These are phyloP conservation scores for Fraxinus nigra DNA, from an alignment of 305 asterid genomes.

Conservation along the genomic window DNA sequence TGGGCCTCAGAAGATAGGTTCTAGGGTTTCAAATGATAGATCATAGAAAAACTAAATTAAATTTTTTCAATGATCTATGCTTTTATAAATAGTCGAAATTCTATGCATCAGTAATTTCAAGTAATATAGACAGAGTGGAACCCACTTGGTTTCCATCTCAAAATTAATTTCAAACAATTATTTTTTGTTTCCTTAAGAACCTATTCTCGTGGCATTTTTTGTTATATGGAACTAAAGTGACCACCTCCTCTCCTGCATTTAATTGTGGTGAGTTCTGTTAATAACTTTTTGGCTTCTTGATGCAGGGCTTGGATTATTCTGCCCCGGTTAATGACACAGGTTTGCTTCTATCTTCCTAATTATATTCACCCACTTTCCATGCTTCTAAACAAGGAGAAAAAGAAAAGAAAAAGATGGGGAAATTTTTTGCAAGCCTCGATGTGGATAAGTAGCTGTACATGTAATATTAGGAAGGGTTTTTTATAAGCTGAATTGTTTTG, in stretches of 20 bases:
- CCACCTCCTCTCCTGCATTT: neutral
- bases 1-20: neutral
- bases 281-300: conserved; percentile 15
- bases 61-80: neutral
- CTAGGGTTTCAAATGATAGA: neutral
- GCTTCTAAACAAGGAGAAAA: neutral
- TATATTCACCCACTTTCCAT: neutral
- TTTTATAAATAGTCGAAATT: neutral
- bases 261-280: conserved; percentile 17
- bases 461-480: neutral
- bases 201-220: conserved; percentile 13
- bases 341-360: conserved; percentile 27
- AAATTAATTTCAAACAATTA: neutral
- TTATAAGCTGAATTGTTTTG: neutral
- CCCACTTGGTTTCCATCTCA: neutral
- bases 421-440: neutral
- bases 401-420: neutral
- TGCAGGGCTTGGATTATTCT: conserved; percentile 44
- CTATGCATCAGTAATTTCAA: neutral
- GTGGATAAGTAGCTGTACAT: neutral
- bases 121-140: neutral
- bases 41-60: neutral
- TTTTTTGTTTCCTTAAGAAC: neutral
- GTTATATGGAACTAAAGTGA: neutral
- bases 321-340: conserved; percentile 73